Evolutionary conservation across 306 rosid genomes (phyloP).

Genomic region (Dicorynia guianensis): DNA sequence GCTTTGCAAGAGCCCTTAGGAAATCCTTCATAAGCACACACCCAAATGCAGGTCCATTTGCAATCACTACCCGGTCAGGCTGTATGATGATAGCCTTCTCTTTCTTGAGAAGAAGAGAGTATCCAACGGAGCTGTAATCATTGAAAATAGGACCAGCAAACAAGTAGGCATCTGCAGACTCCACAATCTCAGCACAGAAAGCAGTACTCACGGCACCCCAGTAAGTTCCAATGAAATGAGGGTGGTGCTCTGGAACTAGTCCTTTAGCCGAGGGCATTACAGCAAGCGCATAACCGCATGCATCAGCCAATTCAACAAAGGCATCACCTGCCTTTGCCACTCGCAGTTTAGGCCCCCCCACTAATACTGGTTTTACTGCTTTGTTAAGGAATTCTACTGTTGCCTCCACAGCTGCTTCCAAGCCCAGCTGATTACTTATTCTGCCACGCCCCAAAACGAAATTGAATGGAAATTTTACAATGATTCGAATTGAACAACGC

Average conservation of each 20-base stretch:
- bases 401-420: slow-evolving; percentile 72
- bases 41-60: slow-evolving; percentile 66
- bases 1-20: slow-evolving; percentile 52
- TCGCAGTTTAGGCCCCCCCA: slow-evolving; percentile 73
- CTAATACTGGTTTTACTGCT: slow-evolving; percentile 76
- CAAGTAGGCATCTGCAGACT: slow-evolving; percentile 69
- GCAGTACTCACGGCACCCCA: slow-evolving; percentile 77
- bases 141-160: slow-evolving; percentile 75
- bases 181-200: slow-evolving; percentile 70
- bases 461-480: neutral
- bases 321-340: slow-evolving; percentile 59
- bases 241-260: slow-evolving; percentile 59
- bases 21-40: slow-evolving; percentile 72
- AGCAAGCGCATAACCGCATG: slow-evolving; percentile 55
- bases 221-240: slow-evolving; percentile 68
- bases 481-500: neutral
- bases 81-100: slow-evolving; percentile 67
- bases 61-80: slow-evolving; percentile 62
- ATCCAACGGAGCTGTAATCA: slow-evolving; percentile 74
- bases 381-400: slow-evolving; percentile 67
- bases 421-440: slow-evolving; percentile 58
- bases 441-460: slow-evolving; percentile 33
- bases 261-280: slow-evolving; percentile 81
- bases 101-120: slow-evolving; percentile 70
- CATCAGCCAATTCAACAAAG: slow-evolving; percentile 62